Base-by-base conservation (phyloP, 2,329 filamentous ascomycete species). In the Penicillium hordei region DNA sequence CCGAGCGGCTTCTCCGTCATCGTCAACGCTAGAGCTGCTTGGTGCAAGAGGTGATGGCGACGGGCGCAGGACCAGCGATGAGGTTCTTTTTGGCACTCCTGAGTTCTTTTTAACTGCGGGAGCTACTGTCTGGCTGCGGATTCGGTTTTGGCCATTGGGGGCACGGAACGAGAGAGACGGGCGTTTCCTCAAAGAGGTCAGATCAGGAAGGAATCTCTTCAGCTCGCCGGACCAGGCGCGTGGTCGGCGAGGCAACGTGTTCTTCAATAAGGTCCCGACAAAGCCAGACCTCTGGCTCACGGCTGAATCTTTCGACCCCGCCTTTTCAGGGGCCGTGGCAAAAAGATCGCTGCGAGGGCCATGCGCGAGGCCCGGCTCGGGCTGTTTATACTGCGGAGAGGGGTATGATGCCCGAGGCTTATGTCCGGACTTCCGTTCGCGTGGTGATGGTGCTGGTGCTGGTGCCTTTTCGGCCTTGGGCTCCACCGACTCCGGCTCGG, bases 191-290 rank as follows among this genome's bases (percentile, higher is more conserved):
- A 74, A 54, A 1, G 69, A 69, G 0, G 65, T 65, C 44, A 75
- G 58, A 43, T 75, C 72, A 4, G 75, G 73, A 10, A 76, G 52
- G 48, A 75, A 70, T 57, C 68, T 76, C 55, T 68, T 76, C 44
- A 76, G 53, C 29, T 76, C 74, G 4, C 72, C 71, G 3, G 73
- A 75, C 68, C 70, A 73, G 9, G 72, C 72, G 1, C 73, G 73
- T 23, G 72, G 70, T 7, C 73, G 65, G 9, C 65, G 59, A 23
- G 73, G 72, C 40, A 74, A 54, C 4, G 70, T 62, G 10, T 64
- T 72, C 45, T 72, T 75, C 56, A 75, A 57, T 17, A 75, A 63
- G 7, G 71, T 69, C 19, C 71, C 68, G 6, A 73, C 74, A 51
- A 75, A 74, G 44, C 71, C 70, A 23, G 67, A 64, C 27, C 72